Conservation (phyloP, 495 filamentous ascomycete genomes). For the Chaetomium fimeti region DNA sequence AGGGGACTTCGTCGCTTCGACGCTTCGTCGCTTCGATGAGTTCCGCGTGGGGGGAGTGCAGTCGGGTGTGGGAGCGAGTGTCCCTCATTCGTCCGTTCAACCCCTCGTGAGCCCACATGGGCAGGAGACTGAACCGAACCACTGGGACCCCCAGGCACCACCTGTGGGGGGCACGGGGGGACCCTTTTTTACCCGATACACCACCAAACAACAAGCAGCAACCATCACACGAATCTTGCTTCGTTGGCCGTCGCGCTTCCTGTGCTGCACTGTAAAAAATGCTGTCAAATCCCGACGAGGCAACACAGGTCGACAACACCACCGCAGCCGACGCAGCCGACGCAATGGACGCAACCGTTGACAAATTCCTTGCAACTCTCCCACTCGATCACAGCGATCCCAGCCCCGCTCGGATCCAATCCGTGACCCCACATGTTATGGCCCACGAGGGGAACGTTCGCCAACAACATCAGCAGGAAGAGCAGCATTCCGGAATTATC, state of each 20-base stretch:
- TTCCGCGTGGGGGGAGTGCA: too few species aligned
- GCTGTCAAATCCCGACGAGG: neutral
- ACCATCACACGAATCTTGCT: neutral
- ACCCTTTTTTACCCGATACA: too few species aligned
- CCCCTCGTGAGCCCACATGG: too few species aligned
- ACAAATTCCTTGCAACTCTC: neutral
- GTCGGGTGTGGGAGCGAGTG: too few species aligned
- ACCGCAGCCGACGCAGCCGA: neutral
- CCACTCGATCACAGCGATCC: slow-evolving; percentile 1
- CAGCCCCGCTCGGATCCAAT: neutral
- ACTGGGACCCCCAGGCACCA: too few species aligned
- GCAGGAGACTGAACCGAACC: too few species aligned
- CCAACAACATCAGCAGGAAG: neutral
- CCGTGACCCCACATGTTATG: neutral
- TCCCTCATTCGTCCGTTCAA: too few species aligned
- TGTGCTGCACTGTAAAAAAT: neutral
- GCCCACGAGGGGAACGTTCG: neutral
- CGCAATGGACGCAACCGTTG: neutral
- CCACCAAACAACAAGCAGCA: neutral
- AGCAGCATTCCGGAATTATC: slow-evolving; percentile 24
- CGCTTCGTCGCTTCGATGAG: too few species aligned
- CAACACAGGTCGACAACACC: neutral
- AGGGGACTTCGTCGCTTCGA: too few species aligned
- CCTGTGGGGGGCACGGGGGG: too few species aligned
- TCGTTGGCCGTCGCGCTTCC: neutral